Base-by-base conservation (phyloP, 371 early-diverging fungal genomes). In the Apophysomyces variabilis region DNA sequence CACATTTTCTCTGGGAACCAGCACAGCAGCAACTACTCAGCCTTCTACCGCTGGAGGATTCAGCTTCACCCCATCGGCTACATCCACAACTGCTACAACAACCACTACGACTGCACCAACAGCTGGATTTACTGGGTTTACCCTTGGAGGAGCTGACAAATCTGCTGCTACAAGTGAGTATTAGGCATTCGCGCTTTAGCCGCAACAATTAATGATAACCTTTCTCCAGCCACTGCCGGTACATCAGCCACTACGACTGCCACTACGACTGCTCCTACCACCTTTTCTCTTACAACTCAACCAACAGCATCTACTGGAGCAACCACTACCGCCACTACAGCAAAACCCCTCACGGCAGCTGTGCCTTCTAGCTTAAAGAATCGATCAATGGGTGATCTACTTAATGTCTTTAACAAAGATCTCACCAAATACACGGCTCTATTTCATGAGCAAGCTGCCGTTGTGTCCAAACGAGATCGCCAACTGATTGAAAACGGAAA, bases 401-500 rank as follows among this genome's bases (percentile, higher is more conserved):
- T 95, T 57, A 91, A 92, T 58, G 82, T 87, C 69, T 97, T 96
- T 95, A 91, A 90, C 14, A 79, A 79, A 38, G 94, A 96, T 68
- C 79, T 97, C 56, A 88, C 92, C 41, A 80, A 78, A 57, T 88
- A 90, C 61, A 90, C 94, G 0, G 84, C 85, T 14, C 91, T 92
- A 43, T 97, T 97, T 83, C 95, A 94, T 62, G 83, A 83, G 35
- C 93, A 93, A 76, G 96, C 96, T 1, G 83, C 78, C 61, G 88
- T 93, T 66, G 90, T 96, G n/a, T 83, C 87, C 45, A 83, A 90
- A 56, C 93, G 92, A 94, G 97, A 97, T 80, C 86, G 87, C 38
- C 85, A 87, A 66, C 74, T 97, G 58, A 86, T 97, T 67, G 89
- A 92, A 63, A 95, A 96, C 68, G 93, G 93, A 16, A 85, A 85